Evolutionary conservation across 192 early-diverging fungal species (phyloP).

Genomic region (Thamnidium elegans): DNA sequence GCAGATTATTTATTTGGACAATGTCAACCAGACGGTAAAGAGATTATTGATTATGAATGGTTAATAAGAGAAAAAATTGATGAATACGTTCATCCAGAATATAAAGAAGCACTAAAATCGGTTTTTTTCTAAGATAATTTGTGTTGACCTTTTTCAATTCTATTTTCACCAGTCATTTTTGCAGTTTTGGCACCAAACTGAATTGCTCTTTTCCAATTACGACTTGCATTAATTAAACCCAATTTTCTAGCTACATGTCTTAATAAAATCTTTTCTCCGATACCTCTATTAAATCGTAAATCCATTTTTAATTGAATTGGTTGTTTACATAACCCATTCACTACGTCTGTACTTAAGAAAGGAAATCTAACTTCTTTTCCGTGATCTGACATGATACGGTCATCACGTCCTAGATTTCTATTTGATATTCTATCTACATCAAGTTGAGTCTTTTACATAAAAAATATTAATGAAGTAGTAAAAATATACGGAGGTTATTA

Average conservation of each 20-base stretch:
- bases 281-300: slow-evolving; percentile 69
- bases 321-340: slow-evolving; percentile 58
- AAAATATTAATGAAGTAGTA: neutral
- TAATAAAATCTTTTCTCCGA: slow-evolving; percentile 91
- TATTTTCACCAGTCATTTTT: slow-evolving; percentile 70
- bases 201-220: slow-evolving; percentile 88
- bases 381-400: slow-evolving; percentile 86
- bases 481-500: neutral
- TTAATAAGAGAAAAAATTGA: slow-evolving; percentile 65
- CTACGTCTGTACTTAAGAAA: slow-evolving; percentile 74
- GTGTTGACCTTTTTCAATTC: slow-evolving; percentile 37
- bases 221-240: slow-evolving; percentile 62
- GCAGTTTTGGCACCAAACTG: slow-evolving; percentile 96
- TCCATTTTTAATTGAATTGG: slow-evolving; percentile 83
- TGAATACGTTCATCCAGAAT: slow-evolving; percentile 49
- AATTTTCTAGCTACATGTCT: slow-evolving; percentile 67
- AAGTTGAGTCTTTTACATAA: slow-evolving; percentile 56
- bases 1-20: slow-evolving; percentile 81
- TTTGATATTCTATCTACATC: slow-evolving; percentile 84
- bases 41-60: slow-evolving; percentile 72
- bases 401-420: slow-evolving; percentile 88
- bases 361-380: slow-evolving; percentile 86
- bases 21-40: slow-evolving; percentile 54
- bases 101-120: slow-evolving; percentile 52
- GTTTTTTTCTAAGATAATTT: slow-evolving; percentile 46